Percentiles rank a stretch among this genome's conserved stretches.
Conservation (phyloP, 2,329 filamentous ascomycete genomes). For the Alternaria sp. region DNA sequence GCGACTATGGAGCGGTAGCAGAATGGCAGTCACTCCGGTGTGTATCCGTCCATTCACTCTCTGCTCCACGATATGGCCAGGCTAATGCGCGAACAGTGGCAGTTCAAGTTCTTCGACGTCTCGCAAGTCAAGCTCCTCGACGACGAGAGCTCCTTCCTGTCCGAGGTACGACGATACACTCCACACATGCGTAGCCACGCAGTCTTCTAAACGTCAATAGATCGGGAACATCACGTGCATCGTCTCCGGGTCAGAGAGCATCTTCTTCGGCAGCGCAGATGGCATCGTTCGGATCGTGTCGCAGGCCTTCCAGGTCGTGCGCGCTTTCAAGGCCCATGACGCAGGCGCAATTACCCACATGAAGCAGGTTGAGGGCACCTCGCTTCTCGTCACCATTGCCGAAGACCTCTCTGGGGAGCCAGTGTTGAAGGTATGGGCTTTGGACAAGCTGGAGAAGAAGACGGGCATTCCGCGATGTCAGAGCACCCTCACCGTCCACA, state of each 20-base stretch:
- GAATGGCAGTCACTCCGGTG: constrained; percentile 56
- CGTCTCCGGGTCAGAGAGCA: constrained; percentile 84
- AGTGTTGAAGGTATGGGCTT: constrained; percentile 93
- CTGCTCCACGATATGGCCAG: constrained; percentile 15
- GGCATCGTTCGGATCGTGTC: constrained; percentile 89
- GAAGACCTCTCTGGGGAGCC: constrained; percentile 91
- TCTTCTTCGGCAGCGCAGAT: constrained; percentile 87
- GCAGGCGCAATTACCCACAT: constrained; percentile 84
- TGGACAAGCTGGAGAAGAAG: constrained; percentile 94
- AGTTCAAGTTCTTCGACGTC: constrained; percentile 99
- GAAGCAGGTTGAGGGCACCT: constrained; percentile 87
- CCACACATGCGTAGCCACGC: constrained; percentile 6
- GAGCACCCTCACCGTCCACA: constrained; percentile 84
- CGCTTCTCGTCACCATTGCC: constrained; percentile 82
- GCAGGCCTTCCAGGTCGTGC: constrained; percentile 83
- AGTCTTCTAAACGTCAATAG: constrained; percentile 49
- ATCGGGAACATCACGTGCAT: constrained; percentile 78
- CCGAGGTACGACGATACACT: constrained; percentile 69
- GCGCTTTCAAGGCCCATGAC: constrained; percentile 87
- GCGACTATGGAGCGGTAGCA: constrained; percentile 42
- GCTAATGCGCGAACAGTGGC: constrained; percentile 73
- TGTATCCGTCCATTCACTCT: constrained; percentile 11
- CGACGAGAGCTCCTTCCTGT: constrained; percentile 78
- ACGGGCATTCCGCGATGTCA: constrained; percentile 87
- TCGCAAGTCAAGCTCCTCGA: constrained; percentile 80